These are phyloP conservation scores for Fraxinus dipetala DNA, from an alignment of 305 asterid species.

Conservation along the genomic window DNA sequence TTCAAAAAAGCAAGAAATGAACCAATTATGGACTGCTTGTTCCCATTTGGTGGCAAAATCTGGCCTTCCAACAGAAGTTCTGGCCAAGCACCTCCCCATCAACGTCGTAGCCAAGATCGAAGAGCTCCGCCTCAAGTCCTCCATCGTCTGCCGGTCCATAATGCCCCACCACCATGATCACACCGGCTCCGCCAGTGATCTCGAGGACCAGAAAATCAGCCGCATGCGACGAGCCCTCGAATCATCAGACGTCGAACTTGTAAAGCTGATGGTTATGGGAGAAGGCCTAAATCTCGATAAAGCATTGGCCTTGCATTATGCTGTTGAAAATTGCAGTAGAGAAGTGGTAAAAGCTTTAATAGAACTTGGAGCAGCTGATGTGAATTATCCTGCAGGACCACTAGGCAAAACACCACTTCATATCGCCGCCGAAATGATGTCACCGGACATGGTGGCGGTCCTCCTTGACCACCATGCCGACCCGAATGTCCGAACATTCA, in stretches of 20 bases:
- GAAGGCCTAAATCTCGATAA: slow-evolving; percentile 88
- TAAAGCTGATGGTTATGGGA: slow-evolving; percentile 96
- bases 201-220: slow-evolving; percentile 80
- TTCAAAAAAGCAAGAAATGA: slow-evolving; percentile 89
- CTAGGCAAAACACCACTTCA: slow-evolving; percentile 79
- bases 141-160: slow-evolving; percentile 51
- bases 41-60: slow-evolving; percentile 85
- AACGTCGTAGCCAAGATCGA: slow-evolving; percentile 83
- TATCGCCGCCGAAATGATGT: slow-evolving; percentile 85
- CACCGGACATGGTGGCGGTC: slow-evolving; percentile 96
- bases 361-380: slow-evolving; percentile 92
- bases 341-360: slow-evolving; percentile 86
- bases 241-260: slow-evolving; percentile 88
- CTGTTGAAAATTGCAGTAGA: slow-evolving; percentile 75
- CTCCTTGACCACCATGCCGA: slow-evolving; percentile 92
- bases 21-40: slow-evolving; percentile 80
- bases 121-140: slow-evolving; percentile 76
- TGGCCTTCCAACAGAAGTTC: slow-evolving; percentile 82
- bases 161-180: slow-evolving; percentile 54
- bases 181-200: slow-evolving; percentile 51
- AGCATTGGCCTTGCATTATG: slow-evolving; percentile 81
- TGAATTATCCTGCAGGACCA: slow-evolving; percentile 80
- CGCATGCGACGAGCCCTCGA: slow-evolving; percentile 92
- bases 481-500: slow-evolving; percentile 67
- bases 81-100: slow-evolving; percentile 83